A percentile compares a stretch with the other conserved stretches of the same genome.
Conservation (phyloP, 768 basidiomycete species). For the Candolleomyces aberdarensis region DNA sequence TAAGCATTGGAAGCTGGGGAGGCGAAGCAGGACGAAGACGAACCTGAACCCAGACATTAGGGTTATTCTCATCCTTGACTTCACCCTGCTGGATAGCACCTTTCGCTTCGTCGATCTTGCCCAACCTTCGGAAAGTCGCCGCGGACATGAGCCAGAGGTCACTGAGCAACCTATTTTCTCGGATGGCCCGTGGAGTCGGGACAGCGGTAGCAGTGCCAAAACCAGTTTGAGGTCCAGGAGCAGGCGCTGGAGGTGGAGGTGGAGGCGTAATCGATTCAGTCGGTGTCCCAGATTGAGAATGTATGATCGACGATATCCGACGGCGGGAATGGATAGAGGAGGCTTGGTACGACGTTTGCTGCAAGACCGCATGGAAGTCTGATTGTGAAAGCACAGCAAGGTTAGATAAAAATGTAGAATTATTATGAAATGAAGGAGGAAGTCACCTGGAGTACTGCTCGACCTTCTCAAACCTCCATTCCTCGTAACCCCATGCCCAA, state of each 20-base stretch:
- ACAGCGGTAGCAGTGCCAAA: constrained; percentile 31
- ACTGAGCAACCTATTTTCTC: constrained; percentile 68
- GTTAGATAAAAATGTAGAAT: background rate
- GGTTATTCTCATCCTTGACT: constrained; percentile 78
- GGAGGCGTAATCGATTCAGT: constrained; percentile 34
- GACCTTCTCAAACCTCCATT: constrained; percentile 56
- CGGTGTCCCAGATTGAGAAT: constrained; percentile 30
- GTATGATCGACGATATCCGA: constrained; percentile 49
- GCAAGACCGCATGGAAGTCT: constrained; percentile 72
- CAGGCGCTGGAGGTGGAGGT: constrained; percentile 43
- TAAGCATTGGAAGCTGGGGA: background rate
- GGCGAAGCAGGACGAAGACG: constrained; percentile 1
- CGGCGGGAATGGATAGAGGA: constrained; percentile 83
- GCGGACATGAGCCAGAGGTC: constrained; percentile 94
- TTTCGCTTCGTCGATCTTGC: constrained; percentile 86
- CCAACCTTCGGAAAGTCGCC: constrained; percentile 86
- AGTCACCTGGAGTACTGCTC: constrained; percentile 66
- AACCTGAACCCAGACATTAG: constrained; percentile 96
- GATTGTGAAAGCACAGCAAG: background rate
- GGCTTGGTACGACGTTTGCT: constrained; percentile 63
- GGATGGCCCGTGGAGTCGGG: constrained; percentile 43
- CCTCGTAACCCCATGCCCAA: constrained; percentile 65
- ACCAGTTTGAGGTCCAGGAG: constrained; percentile 17
- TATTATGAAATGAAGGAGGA: background rate
- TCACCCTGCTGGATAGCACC: constrained; percentile 96